Percentiles rank a stretch among this genome's conserved stretches.
These are phyloP conservation scores for Candida yuanshanica DNA, from an alignment of 805 yeast genomes.

Conservation along the genomic window DNA sequence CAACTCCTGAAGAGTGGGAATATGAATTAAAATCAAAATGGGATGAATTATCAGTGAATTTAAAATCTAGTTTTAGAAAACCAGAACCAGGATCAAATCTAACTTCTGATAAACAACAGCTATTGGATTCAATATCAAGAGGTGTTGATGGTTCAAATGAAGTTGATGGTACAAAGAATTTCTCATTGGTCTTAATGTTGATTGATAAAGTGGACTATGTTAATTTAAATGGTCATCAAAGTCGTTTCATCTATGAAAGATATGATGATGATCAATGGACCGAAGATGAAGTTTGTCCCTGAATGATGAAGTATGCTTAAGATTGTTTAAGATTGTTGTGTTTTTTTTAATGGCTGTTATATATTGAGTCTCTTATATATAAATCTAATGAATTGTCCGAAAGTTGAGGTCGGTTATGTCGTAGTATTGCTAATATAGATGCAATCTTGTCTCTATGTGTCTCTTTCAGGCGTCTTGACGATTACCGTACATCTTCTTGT, in stretches of 20 bases:
- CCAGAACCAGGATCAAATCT: constrained; percentile 67
- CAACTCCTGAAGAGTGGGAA: constrained; percentile 54
- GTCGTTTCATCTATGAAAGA: constrained; percentile 49
- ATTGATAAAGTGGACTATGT: constrained; percentile 66
- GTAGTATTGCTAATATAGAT: too few relatives aligned
- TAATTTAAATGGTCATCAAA: constrained; percentile 48
- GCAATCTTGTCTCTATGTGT: too few relatives aligned
- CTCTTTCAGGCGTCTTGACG: too few relatives aligned
- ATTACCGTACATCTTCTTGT: too few relatives aligned
- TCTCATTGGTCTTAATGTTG: constrained; percentile 63
- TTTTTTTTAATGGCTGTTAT: not conserved
- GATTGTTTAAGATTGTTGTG: too few relatives aligned
- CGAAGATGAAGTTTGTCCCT: constrained; percentile 77
- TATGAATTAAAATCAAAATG: constrained; percentile 59
- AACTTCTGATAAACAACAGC: constrained; percentile 46
- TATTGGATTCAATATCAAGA: constrained; percentile 65
- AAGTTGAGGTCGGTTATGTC: too few relatives aligned
- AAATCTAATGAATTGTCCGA: too few relatives aligned
- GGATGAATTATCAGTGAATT: constrained; percentile 48
- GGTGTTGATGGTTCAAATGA: constrained; percentile 80
- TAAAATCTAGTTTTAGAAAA: constrained; percentile 63
- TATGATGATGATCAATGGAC: constrained; percentile 60
- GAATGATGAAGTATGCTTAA: constrained; percentile 3
- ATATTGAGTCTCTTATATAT: too few relatives aligned
- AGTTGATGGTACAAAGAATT: constrained; percentile 53